These are phyloP conservation scores for Pichia cabralensis DNA, from an alignment of 805 yeast species.

Conservation along the genomic window DNA sequence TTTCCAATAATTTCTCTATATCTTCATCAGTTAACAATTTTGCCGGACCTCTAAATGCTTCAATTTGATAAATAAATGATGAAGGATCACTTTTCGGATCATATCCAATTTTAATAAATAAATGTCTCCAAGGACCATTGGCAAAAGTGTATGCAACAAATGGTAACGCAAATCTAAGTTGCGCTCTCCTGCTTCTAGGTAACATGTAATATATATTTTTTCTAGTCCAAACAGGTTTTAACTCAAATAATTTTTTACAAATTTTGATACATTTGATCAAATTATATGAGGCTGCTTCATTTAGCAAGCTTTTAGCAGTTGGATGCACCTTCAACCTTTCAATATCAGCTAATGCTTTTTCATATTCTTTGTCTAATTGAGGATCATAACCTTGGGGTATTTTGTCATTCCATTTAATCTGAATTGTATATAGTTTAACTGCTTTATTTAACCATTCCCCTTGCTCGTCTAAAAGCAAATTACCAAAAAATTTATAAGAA, in stretches of 20 bases:
- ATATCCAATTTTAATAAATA: constrained; percentile 68
- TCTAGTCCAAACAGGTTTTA: constrained; percentile 81
- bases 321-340: constrained; percentile 21
- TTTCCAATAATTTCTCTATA: constrained; percentile 15
- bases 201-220: constrained; percentile 53
- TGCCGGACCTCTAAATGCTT: constrained; percentile 49
- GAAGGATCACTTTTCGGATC: constrained; percentile 54
- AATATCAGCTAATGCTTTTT: constrained; percentile 26
- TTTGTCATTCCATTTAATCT: constrained; percentile 37
- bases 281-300: constrained; percentile 23
- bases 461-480: constrained; percentile 49
- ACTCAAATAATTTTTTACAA: constrained; percentile 41
- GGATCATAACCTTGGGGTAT: constrained; percentile 43
- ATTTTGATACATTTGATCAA: constrained; percentile 35
- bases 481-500: constrained; percentile 67
- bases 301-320: constrained; percentile 16
- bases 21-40: constrained; percentile 13
- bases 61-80: constrained; percentile 69
- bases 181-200: constrained; percentile 35
- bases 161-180: constrained; percentile 69
- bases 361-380: constrained; percentile 37
- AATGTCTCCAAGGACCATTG: constrained; percentile 93
- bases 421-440: constrained; percentile 44
- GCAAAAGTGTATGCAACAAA: constrained; percentile 72
- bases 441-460: constrained; percentile 38